Evolutionary conservation across 2,329 filamentous ascomycete genomes (phyloP), one percentile per base, ranked within the genome.

Genomic region (Xylaria sp.): DNA sequence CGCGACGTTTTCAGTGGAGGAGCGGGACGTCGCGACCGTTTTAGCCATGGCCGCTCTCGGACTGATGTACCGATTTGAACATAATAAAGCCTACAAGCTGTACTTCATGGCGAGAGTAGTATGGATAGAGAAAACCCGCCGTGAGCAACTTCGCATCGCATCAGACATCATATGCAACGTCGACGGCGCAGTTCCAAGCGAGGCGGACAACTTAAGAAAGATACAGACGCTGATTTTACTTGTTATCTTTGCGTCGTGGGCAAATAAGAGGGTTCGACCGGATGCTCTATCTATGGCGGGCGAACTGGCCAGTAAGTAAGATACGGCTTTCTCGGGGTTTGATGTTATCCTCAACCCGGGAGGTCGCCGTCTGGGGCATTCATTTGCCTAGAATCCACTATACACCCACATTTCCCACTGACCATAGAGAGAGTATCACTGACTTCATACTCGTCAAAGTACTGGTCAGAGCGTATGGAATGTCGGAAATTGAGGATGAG

Each of bases 31-130:
- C 1, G 85, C 87, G 74, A 78, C 88, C 12, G 79, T 85, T 1
- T 79, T 88, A 2, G 84, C 84, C 12, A 80, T 87, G 67, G 84
- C 85, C 39, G 85, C 86, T 18, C 82, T 84, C 8, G 83, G 84
- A 1, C 80, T 84, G 1, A 78, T 83, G 41, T 84, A 84, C 72
- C 79, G 84, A 34, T 87, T 87, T 72, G 85, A 88, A 71, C 78
- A 79, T 18, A 78, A 79, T 10, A 79, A 84, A 59, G 86, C 85
- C 0, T 86, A 88, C 46, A 84, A 88, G 54, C 80, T 89, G 2
- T 89, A 88, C 74, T 85, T 87, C 75, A 85, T 86, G 13, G 85
- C 86, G 12, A 87, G 86, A 72, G 82, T 85, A 9, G 85, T 90
- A 41, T 80, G 88, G 41, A 80, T 83, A 0, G 82, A 87, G 72